Conservation (phyloP, 306 rosid species). For the Dalbergia cultrata region DNA sequence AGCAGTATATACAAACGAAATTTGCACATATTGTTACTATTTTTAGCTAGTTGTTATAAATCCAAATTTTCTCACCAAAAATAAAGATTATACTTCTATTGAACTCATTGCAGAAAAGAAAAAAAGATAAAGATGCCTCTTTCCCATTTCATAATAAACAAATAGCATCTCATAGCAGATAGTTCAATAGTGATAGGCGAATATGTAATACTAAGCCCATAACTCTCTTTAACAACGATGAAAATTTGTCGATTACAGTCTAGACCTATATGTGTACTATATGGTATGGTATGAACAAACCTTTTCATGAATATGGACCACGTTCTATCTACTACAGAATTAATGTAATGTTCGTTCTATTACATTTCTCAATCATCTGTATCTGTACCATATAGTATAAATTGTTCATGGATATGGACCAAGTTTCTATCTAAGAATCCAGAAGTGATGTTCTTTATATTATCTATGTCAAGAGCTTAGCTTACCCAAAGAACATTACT, state of each 20-base stretch:
- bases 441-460: neutral
- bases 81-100: neutral
- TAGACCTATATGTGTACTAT: neutral
- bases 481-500: neutral
- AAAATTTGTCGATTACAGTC: slow-evolving; percentile 6
- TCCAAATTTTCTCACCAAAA: slow-evolving; percentile 37
- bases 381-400: neutral
- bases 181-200: neutral
- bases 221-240: neutral
- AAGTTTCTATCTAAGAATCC: neutral
- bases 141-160: slow-evolving; percentile 32
- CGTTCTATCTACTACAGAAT: slow-evolving; percentile 23
- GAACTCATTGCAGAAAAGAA: neutral
- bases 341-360: neutral
- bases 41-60: slow-evolving; percentile 21
- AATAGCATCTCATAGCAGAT: neutral
- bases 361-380: neutral
- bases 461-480: neutral
- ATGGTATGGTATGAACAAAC: neutral
- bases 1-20: slow-evolving; percentile 9
- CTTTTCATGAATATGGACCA: neutral
- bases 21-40: neutral
- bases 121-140: neutral
- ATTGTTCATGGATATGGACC: neutral
- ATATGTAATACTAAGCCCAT: neutral